Evolutionary conservation across 345 rosid species (phyloP), one percentile per base, ranked within the genome.

Genomic region (Boechera stricta): DNA sequence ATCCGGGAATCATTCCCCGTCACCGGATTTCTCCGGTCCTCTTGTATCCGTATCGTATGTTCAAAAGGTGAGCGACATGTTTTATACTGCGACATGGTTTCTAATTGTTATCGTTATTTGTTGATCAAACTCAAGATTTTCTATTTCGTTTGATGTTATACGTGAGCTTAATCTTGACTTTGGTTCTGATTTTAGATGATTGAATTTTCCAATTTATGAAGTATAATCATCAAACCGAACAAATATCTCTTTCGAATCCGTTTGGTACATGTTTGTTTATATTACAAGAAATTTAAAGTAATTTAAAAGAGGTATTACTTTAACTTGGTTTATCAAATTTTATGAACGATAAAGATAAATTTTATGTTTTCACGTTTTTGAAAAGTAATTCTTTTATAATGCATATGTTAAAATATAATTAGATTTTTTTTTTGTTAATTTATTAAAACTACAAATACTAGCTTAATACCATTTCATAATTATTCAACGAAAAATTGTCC

Each of bases 1-100:
- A 52, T n/a, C 48, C 49, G 24, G 11, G 33, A 48, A 64, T 53
- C 58, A 11, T 61, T 53, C 70, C 15, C 64, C 1, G 42, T 62
- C 64, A 44, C 11, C 16, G 7, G 41, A 13, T 35, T 11, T 18
- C 4, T 64, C 58, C 5, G 15, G 42, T 69, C 39, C 69, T 29
- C 56, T 53, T 53, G 47, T 69, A 4, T 69, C 64, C 9, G 64
- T 76, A 51, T 42, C 75, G 2, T 76, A 69, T 7, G 49, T 62
- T 33, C 80, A 76, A 53, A 76, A 76, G 75, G 79, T 47, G 52
- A 47, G 21, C 5, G 16, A 13, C 48, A 13, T 13, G 16, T 44
- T 5, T 42, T 42, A 42, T 38, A 4, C 28, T 6, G 10, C 16
- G 5, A 33, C 28, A 44, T 74, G 64, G 5, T 10, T 64, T 9